Conservation (phyloP, 495 filamentous ascomycete species). For the Xanthoparmelia taractica region DNA sequence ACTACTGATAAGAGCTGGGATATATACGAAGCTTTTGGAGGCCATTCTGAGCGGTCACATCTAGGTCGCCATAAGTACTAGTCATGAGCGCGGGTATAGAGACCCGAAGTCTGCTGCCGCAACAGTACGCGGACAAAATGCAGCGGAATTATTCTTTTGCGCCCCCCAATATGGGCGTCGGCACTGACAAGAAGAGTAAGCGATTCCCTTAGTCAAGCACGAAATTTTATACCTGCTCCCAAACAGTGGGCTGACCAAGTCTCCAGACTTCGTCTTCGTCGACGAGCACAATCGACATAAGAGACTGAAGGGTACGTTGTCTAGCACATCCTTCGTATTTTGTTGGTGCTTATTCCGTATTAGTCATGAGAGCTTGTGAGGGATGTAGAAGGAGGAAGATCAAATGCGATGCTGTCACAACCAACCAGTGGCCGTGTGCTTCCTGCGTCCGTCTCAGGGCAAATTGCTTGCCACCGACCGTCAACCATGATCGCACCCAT, state of each 20-base stretch:
- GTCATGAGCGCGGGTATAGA: conserved; percentile 15
- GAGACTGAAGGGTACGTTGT: conserved; percentile 74
- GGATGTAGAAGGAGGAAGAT: conserved; percentile 78
- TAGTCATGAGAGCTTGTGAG: conserved; percentile 98
- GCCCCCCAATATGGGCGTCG: conserved; percentile 32
- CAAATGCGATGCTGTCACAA: conserved; percentile 96
- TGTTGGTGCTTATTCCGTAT: conserved; percentile 5
- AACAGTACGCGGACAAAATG: conserved; percentile 11
- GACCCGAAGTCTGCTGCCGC: conserved; percentile 19
- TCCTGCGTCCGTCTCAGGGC: conserved; percentile 88
- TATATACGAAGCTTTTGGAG: background rate
- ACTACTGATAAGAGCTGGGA: background rate
- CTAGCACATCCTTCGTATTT: background rate
- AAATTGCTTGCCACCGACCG: conserved; percentile 84
- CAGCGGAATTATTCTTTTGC: conserved; percentile 39
- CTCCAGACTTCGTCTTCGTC: conserved; percentile 93
- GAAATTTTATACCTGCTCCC: background rate
- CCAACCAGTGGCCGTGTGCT: conserved; percentile 96
- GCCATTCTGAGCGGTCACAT: background rate
- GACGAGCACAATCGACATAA: conserved; percentile 99
- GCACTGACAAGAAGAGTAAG: conserved; percentile 28
- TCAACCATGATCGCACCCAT: conserved; percentile 63
- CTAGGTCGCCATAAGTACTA: background rate
- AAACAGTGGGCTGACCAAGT: conserved; percentile 6
- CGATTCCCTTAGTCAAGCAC: background rate